Evolutionary conservation across 1,284 basidiomycete species (phyloP), one percentile per base, ranked within the genome.

Genomic region (Apiotrichum laibachii): DNA sequence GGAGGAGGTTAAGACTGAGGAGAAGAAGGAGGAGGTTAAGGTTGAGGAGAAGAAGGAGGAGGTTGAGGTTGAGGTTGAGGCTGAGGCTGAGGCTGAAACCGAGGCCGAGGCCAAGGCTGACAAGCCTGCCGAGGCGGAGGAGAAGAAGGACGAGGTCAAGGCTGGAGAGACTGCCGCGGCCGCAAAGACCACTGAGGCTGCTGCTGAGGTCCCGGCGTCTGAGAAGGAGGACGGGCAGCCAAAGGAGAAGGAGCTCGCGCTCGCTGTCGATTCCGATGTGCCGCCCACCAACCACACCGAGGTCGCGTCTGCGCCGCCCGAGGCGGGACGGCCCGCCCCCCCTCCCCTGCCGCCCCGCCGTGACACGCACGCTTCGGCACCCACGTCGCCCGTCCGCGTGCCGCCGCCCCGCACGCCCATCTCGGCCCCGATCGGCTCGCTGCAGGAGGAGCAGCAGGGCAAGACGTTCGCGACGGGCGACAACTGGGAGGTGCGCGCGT

Each of bases 401-500:
- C 26, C 19, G 5, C 46, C 16, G 21, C 47, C n/a, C 13, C 35
- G 49, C 22, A 50, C 49, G 19, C 53, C 60, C n/a, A 39, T 21
- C 8, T 43, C 39, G 7, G 54, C 54, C 7, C 37, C 45, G 8
- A 18, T 47, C 22, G 45, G 46, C 16, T 48, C 46, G 37, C 46
- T 43, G 42, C 34, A 42, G 16, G 40, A 44, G 5, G 18, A 44
- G n/a, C 43, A 44, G 43, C 50, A 26, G 21, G 73, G 73, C 15
- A 74, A 67, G 43, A 77, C 74, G 39, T 71, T 71, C 45, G 31
- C 60, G n/a, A 33, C 81, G 86, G 85, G 87, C 44, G 80, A 84
- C 22, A 87, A 85, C 3, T 95, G 92, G 92, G 93, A 95, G 77
- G 90, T 90, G 71, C 84, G 87, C 60, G 87, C 89, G 44, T 96